Percentiles rank a stretch among this genome's conserved stretches.
phyloP scores from a whole-genome alignment of 1,284 basidiomycete species.

The Ceratobasidium sp. region DNA sequence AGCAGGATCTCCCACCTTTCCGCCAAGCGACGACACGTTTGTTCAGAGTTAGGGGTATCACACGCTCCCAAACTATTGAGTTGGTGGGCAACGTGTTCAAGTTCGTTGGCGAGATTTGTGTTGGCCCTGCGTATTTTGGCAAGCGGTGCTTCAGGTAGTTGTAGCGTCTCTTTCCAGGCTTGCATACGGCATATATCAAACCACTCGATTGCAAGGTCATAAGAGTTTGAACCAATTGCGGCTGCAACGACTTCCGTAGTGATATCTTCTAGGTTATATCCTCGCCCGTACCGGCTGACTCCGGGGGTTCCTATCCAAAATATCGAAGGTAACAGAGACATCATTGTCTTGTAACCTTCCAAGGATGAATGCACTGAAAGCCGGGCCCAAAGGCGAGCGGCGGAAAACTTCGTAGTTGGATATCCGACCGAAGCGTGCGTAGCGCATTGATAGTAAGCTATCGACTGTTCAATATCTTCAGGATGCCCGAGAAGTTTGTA shows the following conservation, averaged over 20 bases:
- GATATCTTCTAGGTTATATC: neutral
- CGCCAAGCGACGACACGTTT: neutral
- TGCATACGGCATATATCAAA: constrained; percentile 54
- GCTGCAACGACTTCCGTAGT: constrained; percentile 13
- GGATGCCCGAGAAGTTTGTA: neutral
- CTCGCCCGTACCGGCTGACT: neutral
- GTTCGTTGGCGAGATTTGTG: neutral
- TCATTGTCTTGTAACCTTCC: constrained; percentile 19
- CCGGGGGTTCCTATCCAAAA: constrained; percentile 27
- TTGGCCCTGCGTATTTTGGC: constrained; percentile 50
- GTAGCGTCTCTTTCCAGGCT: constrained; percentile 56
- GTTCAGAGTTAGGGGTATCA: neutral
- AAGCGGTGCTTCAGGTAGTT: constrained; percentile 55
- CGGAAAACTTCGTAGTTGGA: constrained; percentile 2
- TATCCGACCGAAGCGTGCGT: neutral
- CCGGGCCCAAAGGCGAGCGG: constrained; percentile 25
- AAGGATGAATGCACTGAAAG: neutral
- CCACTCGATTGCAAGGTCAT: constrained; percentile 52
- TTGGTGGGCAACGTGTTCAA: constrained; percentile 41
- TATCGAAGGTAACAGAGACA: constrained; percentile 28
- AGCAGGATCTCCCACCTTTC: constrained; percentile 7
- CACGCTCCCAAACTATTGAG: constrained; percentile 5
- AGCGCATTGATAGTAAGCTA: constrained; percentile 1
- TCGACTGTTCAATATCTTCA: neutral
- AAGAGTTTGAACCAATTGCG: constrained; percentile 19